Base-by-base conservation (phyloP, 2,329 filamentous ascomycete species). In the Alternaria brassicicola region DNA sequence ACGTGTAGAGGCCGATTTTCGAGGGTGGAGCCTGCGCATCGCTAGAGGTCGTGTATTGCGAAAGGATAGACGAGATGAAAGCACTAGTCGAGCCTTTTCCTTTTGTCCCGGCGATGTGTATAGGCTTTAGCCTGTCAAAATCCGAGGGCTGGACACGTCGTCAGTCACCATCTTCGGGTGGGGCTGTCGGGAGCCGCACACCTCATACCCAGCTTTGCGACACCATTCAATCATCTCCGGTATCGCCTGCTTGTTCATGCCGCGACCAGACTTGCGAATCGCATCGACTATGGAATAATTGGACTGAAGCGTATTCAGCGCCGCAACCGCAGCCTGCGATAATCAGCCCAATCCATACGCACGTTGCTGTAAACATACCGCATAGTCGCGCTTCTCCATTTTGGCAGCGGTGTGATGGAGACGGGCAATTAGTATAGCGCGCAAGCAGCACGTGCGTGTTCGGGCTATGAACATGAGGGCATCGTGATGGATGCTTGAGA, bases 21-120 rank as follows among this genome's bases (percentile, higher is more conserved):
- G 78, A 78, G 21, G 76, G 76, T 59, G 62, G 79, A 57, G 62
- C 77, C 61, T 59, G 48, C 48, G 73, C 33, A 52, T 67, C 65
- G 21, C 70, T 57, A 69, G 80, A 69, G 3, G 79, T 73, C 2
- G 81, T 76, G 71, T 89, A 89, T 66, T 89, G 85, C 3, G 83
- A 79, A n/a, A 97, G 82, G 62, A 96, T 91, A 2, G 88, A 88
- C 13, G 92, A 92, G 19, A 92, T 85, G 75, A 93, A 94, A 9
- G 93, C 90, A 64, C 90, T 92, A 0, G 92, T 93, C 2, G 91
- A 95, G 38, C 93, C 93, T 77, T 97, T 98, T 59, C 94, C 94
- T 76, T 97, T 98, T 4, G 93, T 97, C 12, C 94, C 94, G 1
- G 94, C 91, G 43, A 98, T 88, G 74, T 98, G 94, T 60, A 98